Conservation (phyloP, 495 filamentous ascomycete genomes). For the Xanthoparmelia taractica region DNA sequence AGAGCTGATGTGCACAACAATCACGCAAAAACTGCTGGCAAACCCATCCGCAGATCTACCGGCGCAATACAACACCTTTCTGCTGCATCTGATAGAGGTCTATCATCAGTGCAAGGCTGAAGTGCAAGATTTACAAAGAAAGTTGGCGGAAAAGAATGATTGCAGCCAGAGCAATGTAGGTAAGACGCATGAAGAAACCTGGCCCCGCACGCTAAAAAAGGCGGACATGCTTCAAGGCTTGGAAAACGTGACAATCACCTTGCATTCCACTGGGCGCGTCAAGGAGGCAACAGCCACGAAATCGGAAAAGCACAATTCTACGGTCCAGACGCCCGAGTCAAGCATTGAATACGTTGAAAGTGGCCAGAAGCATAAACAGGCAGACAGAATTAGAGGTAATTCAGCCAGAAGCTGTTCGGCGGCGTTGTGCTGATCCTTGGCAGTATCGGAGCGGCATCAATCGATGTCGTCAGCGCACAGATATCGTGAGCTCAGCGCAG, state of each 20-base stretch:
- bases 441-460: background rate
- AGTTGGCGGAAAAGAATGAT: background rate
- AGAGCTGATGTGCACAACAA: slow-evolving; percentile 10
- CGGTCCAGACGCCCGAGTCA: background rate
- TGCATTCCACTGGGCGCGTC: background rate
- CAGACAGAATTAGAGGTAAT: background rate
- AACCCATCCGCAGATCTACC: slow-evolving; percentile 10
- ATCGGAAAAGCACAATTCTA: background rate
- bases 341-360: background rate
- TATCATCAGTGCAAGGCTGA: slow-evolving; percentile 6
- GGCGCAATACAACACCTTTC: slow-evolving; percentile 14
- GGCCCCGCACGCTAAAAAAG: background rate
- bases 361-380: background rate
- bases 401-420: background rate
- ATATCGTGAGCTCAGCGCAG: background rate
- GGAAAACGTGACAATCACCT: background rate
- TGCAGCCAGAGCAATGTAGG: background rate
- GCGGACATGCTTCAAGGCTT: background rate
- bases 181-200: background rate
- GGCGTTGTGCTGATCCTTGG: background rate
- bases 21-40: slow-evolving; percentile 6
- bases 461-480: background rate
- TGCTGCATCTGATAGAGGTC: slow-evolving; percentile 15
- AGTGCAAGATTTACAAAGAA: background rate
- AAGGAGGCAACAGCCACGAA: background rate